Evolutionary conservation across 179 eudicot genomes (phyloP).

Genomic region (Kewa caespitosa): DNA sequence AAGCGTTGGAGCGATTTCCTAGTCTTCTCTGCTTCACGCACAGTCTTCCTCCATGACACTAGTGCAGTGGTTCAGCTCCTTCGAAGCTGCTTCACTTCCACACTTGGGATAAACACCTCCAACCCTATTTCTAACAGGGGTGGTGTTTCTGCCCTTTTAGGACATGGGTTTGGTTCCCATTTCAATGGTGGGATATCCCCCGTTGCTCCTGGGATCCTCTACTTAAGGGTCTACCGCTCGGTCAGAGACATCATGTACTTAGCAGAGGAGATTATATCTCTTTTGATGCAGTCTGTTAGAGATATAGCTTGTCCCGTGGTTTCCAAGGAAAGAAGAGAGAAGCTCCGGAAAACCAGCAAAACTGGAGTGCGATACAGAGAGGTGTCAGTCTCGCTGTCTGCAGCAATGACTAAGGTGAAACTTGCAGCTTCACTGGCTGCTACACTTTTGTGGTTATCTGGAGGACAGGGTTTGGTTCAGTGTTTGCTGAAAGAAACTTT

Average conservation of each 20-base stretch:
- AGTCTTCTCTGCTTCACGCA: slow-evolving; percentile 85
- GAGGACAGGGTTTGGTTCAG: slow-evolving; percentile 79
- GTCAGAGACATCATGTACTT: slow-evolving; percentile 82
- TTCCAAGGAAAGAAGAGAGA: slow-evolving; percentile 44
- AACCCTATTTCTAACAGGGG: slow-evolving; percentile 52
- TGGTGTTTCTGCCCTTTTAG: slow-evolving; percentile 84
- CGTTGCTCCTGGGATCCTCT: slow-evolving; percentile 90
- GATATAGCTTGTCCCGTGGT: slow-evolving; percentile 49
- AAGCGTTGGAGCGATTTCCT: slow-evolving; percentile 94
- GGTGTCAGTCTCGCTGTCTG: slow-evolving; percentile 60
- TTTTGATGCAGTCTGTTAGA: slow-evolving; percentile 71
- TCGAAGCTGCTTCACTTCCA: slow-evolving; percentile 71
- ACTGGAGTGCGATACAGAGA: slow-evolving; percentile 43
- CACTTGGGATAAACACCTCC: slow-evolving; percentile 54
- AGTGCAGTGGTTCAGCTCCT: slow-evolving; percentile 90
- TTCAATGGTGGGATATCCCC: slow-evolving; percentile 78
- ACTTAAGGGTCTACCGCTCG: slow-evolving; percentile 70
- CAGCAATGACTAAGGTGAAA: slow-evolving; percentile 66
- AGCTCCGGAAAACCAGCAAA: slow-evolving; percentile 43
- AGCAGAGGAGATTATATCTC: slow-evolving; percentile 72
- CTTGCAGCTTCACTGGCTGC: slow-evolving; percentile 91
- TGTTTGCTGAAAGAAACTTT: slow-evolving; percentile 77
- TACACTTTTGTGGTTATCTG: slow-evolving; percentile 74
- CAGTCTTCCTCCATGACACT: slow-evolving; percentile 88
- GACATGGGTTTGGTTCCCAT: slow-evolving; percentile 89